Percentiles rank a stretch among this genome's conserved stretches.
phyloP scores from a whole-genome alignment of 78 protist species.

The Dictyostelium discoideum region dicty_2.7 NC_007088.5:7347501-7348000 shows the following conservation, averaged over 20 bases:
- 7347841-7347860: constrained; percentile 20
- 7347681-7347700: neutral
- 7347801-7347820: constrained; percentile 17
- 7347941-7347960: constrained; percentile 83
- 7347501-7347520: constrained; percentile 92
- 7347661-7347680: constrained; percentile 9
- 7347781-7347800: constrained; percentile 31
- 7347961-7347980: constrained; percentile 92
- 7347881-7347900: neutral
- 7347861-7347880: constrained; percentile 8
- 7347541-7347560: constrained; percentile 76
- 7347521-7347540: constrained; percentile 89
- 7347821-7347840: constrained; percentile 40
- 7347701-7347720: neutral
- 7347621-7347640: neutral
- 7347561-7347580: neutral
- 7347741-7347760: neutral
- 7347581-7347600: neutral
- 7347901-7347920: constrained; percentile 27
- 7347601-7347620: neutral
- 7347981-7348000: constrained; percentile 86
- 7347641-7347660: constrained; percentile 5
- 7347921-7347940: constrained; percentile 91
- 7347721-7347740: neutral
- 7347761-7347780: constrained; percentile 31